These are phyloP conservation scores for Cercospora sp. DNA, from an alignment of 2,329 filamentous ascomycete species.

Conservation along the genomic window DNA sequence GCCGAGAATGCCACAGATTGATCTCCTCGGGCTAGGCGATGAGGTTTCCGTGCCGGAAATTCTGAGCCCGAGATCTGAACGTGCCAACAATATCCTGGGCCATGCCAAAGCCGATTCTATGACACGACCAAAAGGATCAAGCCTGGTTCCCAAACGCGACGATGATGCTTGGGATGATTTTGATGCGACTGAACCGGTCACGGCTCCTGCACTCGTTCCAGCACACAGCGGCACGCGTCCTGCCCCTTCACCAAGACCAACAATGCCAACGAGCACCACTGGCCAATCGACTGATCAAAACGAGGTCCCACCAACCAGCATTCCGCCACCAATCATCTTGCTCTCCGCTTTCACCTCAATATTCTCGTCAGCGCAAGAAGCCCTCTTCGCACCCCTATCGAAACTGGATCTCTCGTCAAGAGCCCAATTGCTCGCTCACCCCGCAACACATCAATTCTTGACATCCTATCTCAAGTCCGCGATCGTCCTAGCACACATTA, in stretches of 20 bases:
- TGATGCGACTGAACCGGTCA: constrained; percentile 28
- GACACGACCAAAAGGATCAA: constrained; percentile 15
- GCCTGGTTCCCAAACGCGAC: constrained; percentile 8
- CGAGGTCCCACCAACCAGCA: constrained; percentile 69
- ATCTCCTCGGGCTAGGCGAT: constrained; percentile 36
- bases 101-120: constrained; percentile 20
- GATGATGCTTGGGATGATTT: constrained; percentile 50
- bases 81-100: constrained; percentile 15
- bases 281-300: background rate
- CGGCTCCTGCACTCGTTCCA: background rate
- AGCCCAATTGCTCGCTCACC: constrained; percentile 61
- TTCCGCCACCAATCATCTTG: constrained; percentile 83
- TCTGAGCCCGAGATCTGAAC: constrained; percentile 16
- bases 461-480: constrained; percentile 63
- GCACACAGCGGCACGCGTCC: background rate
- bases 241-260: background rate
- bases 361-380: constrained; percentile 63
- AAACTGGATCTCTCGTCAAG: constrained; percentile 52
- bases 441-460: constrained; percentile 63
- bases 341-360: constrained; percentile 73
- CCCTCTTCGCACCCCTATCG: constrained; percentile 65
- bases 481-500: constrained; percentile 71
- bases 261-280: background rate
- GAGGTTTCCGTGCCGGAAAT: constrained; percentile 19
- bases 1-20: constrained; percentile 25